Conservation (phyloP, 1,284 basidiomycete genomes). For the Puccinia polysora region DNA sequence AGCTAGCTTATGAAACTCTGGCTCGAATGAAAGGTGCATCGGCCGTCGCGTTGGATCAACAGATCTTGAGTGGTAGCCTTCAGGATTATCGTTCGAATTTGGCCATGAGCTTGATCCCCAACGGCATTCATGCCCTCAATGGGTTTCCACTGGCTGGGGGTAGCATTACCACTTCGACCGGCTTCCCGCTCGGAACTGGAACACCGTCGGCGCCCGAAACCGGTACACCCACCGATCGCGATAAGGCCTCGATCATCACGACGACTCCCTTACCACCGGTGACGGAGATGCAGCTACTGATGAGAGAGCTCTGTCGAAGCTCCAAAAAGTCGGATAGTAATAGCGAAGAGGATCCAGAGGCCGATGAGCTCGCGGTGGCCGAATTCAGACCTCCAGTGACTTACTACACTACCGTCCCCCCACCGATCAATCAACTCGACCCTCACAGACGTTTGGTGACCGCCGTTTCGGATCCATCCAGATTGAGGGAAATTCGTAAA, state of each 20-base stretch:
- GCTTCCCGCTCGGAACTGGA: slow-evolving; percentile 1
- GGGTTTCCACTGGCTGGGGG: slow-evolving; percentile 23
- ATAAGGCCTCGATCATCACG: slow-evolving; percentile 1
- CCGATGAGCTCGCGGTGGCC: slow-evolving; percentile 50
- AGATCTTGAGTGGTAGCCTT: slow-evolving; percentile 78
- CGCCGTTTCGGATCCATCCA: slow-evolving; percentile 86
- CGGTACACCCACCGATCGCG: slow-evolving; percentile 2
- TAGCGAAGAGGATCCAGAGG: slow-evolving; percentile 16
- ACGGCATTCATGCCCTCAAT: slow-evolving; percentile 64
- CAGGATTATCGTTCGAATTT: slow-evolving; percentile 92
- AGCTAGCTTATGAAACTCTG: slow-evolving; percentile 62
- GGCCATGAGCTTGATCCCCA: slow-evolving; percentile 78
- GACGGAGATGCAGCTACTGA: slow-evolving; percentile 39
- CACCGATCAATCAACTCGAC: slow-evolving; percentile 56
- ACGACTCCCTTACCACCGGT: slow-evolving; percentile 22
- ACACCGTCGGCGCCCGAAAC: slow-evolving; percentile 3
- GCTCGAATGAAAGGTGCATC: slow-evolving; percentile 77
- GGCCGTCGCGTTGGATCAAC: slow-evolving; percentile 80
- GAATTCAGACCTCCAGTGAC: slow-evolving; percentile 80
- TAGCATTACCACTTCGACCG: neutral
- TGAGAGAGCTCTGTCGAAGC: slow-evolving; percentile 24
- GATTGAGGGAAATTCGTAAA: slow-evolving; percentile 88
- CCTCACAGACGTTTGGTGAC: slow-evolving; percentile 51
- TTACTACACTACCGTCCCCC: slow-evolving; percentile 87
- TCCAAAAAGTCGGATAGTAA: neutral